A percentile compares a stretch with the other conserved stretches of the same genome.
phyloP scores from a whole-genome alignment of 352 stramenopile species.

The Thraustochytrium striatum region DNA sequence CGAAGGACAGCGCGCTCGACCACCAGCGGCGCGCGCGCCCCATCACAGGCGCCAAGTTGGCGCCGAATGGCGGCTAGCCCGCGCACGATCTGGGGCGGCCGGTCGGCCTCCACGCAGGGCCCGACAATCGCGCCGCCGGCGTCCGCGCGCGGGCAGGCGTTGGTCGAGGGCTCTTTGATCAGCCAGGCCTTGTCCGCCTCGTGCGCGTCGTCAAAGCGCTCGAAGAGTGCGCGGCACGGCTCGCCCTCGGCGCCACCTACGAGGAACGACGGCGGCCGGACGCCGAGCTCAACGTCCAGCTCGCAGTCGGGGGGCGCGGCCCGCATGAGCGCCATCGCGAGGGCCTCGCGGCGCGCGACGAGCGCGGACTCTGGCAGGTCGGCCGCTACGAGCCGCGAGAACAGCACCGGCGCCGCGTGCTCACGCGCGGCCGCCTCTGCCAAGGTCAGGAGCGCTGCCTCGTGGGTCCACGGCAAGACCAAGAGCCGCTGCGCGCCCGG shows the following conservation, averaged over 20 bases:
- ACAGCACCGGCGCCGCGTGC: neutral
- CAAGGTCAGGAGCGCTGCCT: neutral
- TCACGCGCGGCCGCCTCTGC: neutral
- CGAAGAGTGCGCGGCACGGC: slow-evolving; percentile 5
- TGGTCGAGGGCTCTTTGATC: slow-evolving; percentile 3
- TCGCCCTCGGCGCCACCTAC: neutral
- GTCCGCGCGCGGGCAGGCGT: neutral
- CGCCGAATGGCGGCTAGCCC: neutral
- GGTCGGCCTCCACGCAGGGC: neutral
- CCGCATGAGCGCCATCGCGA: no score
- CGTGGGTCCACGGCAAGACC: slow-evolving; percentile 16
- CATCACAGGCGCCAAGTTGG: slow-evolving; percentile 11
- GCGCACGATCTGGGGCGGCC: neutral
- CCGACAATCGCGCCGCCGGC: neutral
- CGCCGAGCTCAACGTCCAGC: neutral
- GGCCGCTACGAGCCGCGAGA: neutral
- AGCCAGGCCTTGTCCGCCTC: neutral
- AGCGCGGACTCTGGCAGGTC: neutral
- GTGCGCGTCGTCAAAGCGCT: neutral
- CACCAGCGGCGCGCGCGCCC: neutral
- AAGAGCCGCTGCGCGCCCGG: neutral
- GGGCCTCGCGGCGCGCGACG: neutral
- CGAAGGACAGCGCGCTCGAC: slow-evolving; percentile 2
- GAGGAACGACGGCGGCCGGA: neutral
- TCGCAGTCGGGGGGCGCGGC: no score